Evolutionary conservation across 495 filamentous ascomycete species (phyloP).

Genomic region (Massariosphaeria phaeospora): DNA sequence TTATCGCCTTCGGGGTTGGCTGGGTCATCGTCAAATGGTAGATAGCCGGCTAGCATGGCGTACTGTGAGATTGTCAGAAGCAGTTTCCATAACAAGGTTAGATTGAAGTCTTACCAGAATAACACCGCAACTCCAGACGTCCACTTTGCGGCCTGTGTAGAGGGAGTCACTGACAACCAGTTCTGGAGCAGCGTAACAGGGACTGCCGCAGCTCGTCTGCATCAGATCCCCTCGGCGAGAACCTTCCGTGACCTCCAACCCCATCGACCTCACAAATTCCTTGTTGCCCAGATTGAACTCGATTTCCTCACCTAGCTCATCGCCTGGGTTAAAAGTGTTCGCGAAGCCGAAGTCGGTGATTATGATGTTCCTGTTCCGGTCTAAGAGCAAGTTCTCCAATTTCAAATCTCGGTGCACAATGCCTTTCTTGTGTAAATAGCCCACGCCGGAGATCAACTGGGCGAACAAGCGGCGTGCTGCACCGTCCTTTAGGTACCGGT

Average conservation of each 20-base stretch:
- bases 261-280: conserved; percentile 74
- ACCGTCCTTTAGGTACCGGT: conserved; percentile 91
- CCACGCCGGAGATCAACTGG: conserved; percentile 92
- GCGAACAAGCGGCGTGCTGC: conserved; percentile 88
- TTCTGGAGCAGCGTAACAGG: conserved; percentile 95
- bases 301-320: conserved; percentile 84
- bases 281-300: conserved; percentile 81
- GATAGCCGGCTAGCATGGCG: conserved; percentile 95
- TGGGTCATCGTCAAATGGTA: conserved; percentile 98
- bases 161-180: conserved; percentile 95
- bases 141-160: conserved; percentile 95
- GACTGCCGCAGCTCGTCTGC: conserved; percentile 78
- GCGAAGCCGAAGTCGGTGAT: conserved; percentile 99
- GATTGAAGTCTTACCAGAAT: conserved; percentile 70
- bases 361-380: conserved; percentile 97
- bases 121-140: conserved; percentile 99
- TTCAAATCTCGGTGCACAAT: conserved; percentile 98
- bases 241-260: conserved; percentile 61
- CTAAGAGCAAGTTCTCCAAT: conserved; percentile 90
- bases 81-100: neutral
- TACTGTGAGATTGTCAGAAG: conserved; percentile 56
- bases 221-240: conserved; percentile 67
- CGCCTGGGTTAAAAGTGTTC: conserved; percentile 87
- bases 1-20: conserved; percentile 99
- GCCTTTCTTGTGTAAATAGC: conserved; percentile 97